These are phyloP conservation scores for Nannochloropsis salina DNA, from an alignment of 108 stramenopile species.

Conservation along the genomic window DNA sequence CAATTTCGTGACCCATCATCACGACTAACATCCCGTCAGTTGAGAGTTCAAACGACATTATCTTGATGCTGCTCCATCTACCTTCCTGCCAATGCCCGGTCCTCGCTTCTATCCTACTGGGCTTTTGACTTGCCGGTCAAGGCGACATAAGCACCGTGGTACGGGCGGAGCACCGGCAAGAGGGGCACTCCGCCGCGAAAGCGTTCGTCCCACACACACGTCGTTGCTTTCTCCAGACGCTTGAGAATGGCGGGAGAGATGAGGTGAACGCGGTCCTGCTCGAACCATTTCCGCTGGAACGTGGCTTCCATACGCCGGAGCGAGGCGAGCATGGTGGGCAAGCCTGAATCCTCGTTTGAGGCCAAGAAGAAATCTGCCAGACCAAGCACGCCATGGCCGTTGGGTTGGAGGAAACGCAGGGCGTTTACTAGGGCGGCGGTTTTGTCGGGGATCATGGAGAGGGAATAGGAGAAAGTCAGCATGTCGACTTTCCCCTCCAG, in stretches of 20 bases:
- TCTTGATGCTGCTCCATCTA: background rate
- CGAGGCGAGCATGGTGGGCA: constrained; percentile 10
- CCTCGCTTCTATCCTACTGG: constrained; percentile 6
- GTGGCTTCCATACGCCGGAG: constrained; percentile 30
- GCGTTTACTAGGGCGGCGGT: constrained; percentile 27
- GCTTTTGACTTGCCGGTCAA: background rate
- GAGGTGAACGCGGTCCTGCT: constrained; percentile 28
- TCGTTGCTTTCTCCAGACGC: background rate
- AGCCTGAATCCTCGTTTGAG: constrained; percentile 23
- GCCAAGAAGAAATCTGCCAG: constrained; percentile 51
- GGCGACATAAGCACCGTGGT: constrained; percentile 29
- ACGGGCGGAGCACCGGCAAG: constrained; percentile 39
- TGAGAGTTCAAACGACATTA: background rate
- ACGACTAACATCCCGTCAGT: background rate
- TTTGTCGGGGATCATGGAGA: constrained; percentile 53
- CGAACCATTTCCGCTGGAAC: constrained; percentile 44
- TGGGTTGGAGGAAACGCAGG: constrained; percentile 34
- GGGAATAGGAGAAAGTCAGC: constrained; percentile 51
- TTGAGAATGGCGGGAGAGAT: background rate
- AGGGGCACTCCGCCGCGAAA: constrained; percentile 37
- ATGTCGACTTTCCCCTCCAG: constrained; percentile 25
- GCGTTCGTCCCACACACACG: constrained; percentile 29
- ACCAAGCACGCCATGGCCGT: constrained; percentile 31
- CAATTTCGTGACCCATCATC: background rate
- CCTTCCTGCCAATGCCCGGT: background rate